These are phyloP conservation scores for Kwoniella europaea DNA, from an alignment of 768 basidiomycete genomes.

Conservation along the genomic window DNA sequence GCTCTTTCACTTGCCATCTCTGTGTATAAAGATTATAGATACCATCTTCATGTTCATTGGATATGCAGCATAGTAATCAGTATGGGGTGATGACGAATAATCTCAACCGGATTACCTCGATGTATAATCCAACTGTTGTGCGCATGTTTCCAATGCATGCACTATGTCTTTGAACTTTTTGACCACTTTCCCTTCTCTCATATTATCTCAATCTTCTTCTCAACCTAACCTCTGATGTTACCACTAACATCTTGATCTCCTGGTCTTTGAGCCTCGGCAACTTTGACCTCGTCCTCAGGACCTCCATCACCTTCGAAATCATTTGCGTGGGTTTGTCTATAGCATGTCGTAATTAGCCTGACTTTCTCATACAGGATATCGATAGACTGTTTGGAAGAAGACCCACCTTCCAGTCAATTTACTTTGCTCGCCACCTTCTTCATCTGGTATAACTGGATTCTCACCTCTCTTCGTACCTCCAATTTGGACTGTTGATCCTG, in stretches of 20 bases:
- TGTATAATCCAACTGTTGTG: too few relatives aligned
- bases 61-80: slow-evolving; percentile 15
- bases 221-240: slow-evolving; percentile 21
- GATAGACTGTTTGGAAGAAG: not conserved
- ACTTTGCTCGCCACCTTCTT: slow-evolving; percentile 38
- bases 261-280: slow-evolving; percentile 33
- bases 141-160: not conserved
- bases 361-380: not conserved
- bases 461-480: slow-evolving; percentile 44
- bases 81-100: not conserved
- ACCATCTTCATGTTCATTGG: slow-evolving; percentile 6
- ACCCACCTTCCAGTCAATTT: slow-evolving; percentile 41
- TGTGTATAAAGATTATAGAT: slow-evolving; percentile 8
- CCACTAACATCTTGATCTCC: slow-evolving; percentile 40
- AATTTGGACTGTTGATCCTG: slow-evolving; percentile 45
- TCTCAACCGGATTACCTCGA: not conserved
- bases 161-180: not conserved
- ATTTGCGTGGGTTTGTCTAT: slow-evolving; percentile 39
- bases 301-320: slow-evolving; percentile 47
- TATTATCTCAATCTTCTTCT: not conserved
- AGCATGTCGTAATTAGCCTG: not conserved
- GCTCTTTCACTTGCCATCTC: not conserved
- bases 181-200: not conserved
- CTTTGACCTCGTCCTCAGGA: slow-evolving; percentile 35
- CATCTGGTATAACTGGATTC: slow-evolving; percentile 44